These are phyloP conservation scores for Colletotrichum acutatum DNA, from an alignment of 2,329 filamentous ascomycete species.

Conservation along the genomic window DNA sequence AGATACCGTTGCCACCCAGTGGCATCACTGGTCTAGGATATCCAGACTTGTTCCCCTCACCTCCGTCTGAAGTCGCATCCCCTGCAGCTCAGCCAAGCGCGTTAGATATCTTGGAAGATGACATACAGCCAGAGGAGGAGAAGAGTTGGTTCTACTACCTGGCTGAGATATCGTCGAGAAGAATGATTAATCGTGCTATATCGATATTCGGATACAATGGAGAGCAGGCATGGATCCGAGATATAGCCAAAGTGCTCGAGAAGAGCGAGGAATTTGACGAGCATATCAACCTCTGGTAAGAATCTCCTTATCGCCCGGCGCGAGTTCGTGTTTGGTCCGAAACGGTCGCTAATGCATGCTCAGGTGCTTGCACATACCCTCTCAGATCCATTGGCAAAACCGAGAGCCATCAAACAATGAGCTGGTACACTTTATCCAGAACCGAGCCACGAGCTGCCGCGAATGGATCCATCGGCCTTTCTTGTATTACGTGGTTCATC, in stretches of 20 bases:
- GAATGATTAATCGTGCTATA: constrained; percentile 37
- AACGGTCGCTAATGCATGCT: background rate
- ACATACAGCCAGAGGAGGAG: constrained; percentile 39
- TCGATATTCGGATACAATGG: constrained; percentile 22
- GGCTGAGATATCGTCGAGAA: constrained; percentile 43
- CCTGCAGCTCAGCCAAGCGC: background rate
- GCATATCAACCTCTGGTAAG: constrained; percentile 40
- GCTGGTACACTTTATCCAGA: constrained; percentile 39
- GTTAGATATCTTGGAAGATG: constrained; percentile 18
- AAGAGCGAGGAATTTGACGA: constrained; percentile 38
- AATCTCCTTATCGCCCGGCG: too few relatives aligned
- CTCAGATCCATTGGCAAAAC: constrained; percentile 34
- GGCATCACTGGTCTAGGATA: constrained; percentile 40
- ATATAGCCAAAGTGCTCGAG: constrained; percentile 36
- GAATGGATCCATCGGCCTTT: constrained; percentile 45
- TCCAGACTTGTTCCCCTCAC: constrained; percentile 43
- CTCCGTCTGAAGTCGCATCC: constrained; percentile 38
- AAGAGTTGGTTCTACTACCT: constrained; percentile 45
- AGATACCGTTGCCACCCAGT: constrained; percentile 33
- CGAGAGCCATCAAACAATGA: constrained; percentile 33
- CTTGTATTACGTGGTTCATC: constrained; percentile 43
- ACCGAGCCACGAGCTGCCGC: constrained; percentile 38
- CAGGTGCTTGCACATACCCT: constrained; percentile 35
- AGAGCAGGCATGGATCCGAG: constrained; percentile 37
- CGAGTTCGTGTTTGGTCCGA: background rate